Conservation (phyloP, 2,329 filamentous ascomycete species). For the Incumbomyces delicatus region DNA sequence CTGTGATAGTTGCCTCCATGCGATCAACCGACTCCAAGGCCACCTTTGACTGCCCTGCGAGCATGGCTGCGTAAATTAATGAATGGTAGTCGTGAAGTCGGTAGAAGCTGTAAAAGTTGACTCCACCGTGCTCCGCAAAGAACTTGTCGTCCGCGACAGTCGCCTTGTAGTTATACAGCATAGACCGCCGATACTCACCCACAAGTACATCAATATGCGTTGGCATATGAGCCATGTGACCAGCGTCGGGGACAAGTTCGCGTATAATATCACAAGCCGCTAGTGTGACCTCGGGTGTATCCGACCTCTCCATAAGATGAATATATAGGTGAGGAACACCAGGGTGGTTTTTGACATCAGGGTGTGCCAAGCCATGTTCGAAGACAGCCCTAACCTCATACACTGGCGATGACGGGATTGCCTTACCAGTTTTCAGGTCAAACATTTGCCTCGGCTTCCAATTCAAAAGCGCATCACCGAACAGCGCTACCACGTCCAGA, state of each 20-base stretch:
- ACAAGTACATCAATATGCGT: constrained; percentile 65
- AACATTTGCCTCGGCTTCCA: constrained; percentile 56
- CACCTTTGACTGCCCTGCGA: constrained; percentile 54
- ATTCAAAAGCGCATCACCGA: constrained; percentile 57
- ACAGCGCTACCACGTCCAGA: constrained; percentile 53
- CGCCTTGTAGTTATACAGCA: constrained; percentile 57
- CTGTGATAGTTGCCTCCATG: constrained; percentile 54
- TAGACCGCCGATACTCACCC: constrained; percentile 59
- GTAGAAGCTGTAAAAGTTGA: constrained; percentile 70
- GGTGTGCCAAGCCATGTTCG: constrained; percentile 46
- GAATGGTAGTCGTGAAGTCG: constrained; percentile 67
- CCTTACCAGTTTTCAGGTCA: constrained; percentile 50
- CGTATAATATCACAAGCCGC: constrained; percentile 52
- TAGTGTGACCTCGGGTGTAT: constrained; percentile 52
- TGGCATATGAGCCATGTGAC: constrained; percentile 68
- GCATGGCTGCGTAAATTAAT: constrained; percentile 67
- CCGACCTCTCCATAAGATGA: constrained; percentile 69
- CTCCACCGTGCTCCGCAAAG: constrained; percentile 46
- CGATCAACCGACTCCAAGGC: constrained; percentile 51
- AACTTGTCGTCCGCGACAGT: constrained; percentile 60
- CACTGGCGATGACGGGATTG: constrained; percentile 45
- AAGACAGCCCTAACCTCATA: constrained; percentile 50
- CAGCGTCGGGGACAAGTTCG: constrained; percentile 56
- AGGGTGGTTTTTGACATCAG: constrained; percentile 48
- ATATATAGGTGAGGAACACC: constrained; percentile 68